Evolutionary conservation across 2,329 filamentous ascomycete species (phyloP).

Genomic region (Cylindrodendrum hubeiense): DNA sequence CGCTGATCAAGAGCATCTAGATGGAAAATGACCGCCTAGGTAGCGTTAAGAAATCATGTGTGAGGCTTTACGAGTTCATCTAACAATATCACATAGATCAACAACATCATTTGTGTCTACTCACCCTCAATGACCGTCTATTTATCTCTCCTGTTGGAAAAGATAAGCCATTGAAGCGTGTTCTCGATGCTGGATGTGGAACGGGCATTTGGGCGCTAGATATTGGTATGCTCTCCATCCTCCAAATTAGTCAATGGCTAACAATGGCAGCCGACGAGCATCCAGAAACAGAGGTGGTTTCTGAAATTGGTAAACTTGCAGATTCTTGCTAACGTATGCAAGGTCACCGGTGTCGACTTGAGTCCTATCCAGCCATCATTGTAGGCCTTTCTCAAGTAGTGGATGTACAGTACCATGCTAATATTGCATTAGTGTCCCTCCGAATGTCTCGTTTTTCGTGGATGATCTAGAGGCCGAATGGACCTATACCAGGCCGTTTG

Average conservation of each 20-base stretch:
- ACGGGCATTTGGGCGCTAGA: conserved; percentile 33
- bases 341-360: conserved; percentile 32
- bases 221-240: conserved; percentile 12
- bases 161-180: conserved; percentile 9
- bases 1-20: not conserved
- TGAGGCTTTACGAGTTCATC: not conserved
- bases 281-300: conserved; percentile 25
- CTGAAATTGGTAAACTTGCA: accelerated
- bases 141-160: conserved; percentile 16
- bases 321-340: not conserved
- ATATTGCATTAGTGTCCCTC: conserved; percentile 20
- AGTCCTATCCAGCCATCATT: conserved; percentile 34
- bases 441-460: conserved; percentile 25
- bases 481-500: conserved; percentile 22
- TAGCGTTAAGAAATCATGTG: not conserved
- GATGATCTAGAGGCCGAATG: conserved; percentile 34
- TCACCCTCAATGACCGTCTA: conserved; percentile 19
- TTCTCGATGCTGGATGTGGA: conserved; percentile 30
- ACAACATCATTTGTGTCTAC: conserved; percentile 27
- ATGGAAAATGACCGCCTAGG: conserved; percentile 29
- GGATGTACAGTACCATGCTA: not conserved
- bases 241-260: not conserved
- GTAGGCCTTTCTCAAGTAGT: not conserved
- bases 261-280: conserved; percentile 26
- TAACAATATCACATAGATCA: conserved; percentile 16